Evolutionary conservation across 805 yeast genomes (phyloP).

Genomic region (Nakazawaea wickerhamii): DNA sequence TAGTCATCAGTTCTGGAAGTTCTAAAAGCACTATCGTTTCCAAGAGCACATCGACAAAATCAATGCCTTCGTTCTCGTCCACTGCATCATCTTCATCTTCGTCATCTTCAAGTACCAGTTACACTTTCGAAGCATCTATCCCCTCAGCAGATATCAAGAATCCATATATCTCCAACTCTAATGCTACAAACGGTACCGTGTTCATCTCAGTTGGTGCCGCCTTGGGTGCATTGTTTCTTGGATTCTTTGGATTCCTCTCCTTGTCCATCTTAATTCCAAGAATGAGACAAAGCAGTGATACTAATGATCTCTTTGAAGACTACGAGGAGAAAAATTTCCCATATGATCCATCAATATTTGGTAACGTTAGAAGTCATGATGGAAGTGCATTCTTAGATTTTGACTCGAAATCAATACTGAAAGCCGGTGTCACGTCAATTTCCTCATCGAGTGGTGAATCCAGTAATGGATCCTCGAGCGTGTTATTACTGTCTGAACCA

Average conservation of each 20-base stretch:
- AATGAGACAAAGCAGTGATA: slow-evolving; percentile 5
- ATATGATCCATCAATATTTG: slow-evolving; percentile 12
- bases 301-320: slow-evolving; percentile 7
- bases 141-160: slow-evolving; percentile 19
- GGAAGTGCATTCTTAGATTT: not conserved
- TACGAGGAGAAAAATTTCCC: slow-evolving; percentile 3
- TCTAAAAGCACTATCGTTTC: not conserved
- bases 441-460: slow-evolving; percentile 8
- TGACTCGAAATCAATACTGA: not conserved
- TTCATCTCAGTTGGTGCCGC: slow-evolving; percentile 38
- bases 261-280: slow-evolving; percentile 4
- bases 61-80: not conserved
- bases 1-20: too few relatives aligned
- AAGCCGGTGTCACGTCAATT: slow-evolving; percentile 1
- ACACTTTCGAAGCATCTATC: slow-evolving; percentile 18
- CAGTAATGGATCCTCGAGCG: not conserved
- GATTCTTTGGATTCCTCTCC: slow-evolving; percentile 12
- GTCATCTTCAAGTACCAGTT: slow-evolving; percentile 12
- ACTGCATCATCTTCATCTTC: slow-evolving; percentile 3
- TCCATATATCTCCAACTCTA: slow-evolving; percentile 27
- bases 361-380: not conserved
- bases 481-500: not conserved
- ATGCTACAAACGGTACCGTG: slow-evolving; percentile 32
- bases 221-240: slow-evolving; percentile 19
- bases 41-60: not conserved